A percentile compares a stretch with the other conserved stretches of the same genome.
Conservation (phyloP, 208 protist species). For the Leptomonas seymouri region DNA sequence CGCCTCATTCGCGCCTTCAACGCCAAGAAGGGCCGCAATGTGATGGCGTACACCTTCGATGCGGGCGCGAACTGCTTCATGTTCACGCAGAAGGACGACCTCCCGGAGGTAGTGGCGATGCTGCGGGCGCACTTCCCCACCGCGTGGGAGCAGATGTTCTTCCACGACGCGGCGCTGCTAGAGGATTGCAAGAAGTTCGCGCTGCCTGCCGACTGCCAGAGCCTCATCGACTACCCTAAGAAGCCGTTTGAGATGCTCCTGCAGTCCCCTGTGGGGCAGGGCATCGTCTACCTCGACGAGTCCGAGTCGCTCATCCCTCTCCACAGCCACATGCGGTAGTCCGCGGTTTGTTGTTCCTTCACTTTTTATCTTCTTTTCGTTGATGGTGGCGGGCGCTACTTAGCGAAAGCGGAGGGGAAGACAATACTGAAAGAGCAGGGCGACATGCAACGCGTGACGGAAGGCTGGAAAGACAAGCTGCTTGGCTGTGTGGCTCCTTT, state of each 20-base stretch:
- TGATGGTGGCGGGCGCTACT: too few species aligned
- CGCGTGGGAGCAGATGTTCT: slow-evolving; percentile 62
- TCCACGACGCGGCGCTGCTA: slow-evolving; percentile 61
- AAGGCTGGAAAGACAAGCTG: too few species aligned
- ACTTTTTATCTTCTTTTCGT: too few species aligned
- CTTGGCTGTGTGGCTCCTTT: too few species aligned
- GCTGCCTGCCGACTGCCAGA: slow-evolving; percentile 33
- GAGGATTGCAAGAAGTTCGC: slow-evolving; percentile 43
- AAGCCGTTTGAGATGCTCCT: slow-evolving; percentile 87
- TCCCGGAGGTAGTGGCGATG: slow-evolving; percentile 88
- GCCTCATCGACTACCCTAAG: slow-evolving; percentile 83
- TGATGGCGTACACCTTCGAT: slow-evolving; percentile 99
- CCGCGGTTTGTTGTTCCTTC: too few species aligned
- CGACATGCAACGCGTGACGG: too few species aligned
- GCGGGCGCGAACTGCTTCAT: slow-evolving; percentile 99
- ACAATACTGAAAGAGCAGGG: too few species aligned
- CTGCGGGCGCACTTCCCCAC: slow-evolving; percentile 93
- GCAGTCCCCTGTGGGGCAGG: slow-evolving; percentile 79
- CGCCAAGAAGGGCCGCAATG: slow-evolving; percentile 59
- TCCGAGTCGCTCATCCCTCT: slow-evolving; percentile 54
- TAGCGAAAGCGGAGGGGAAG: too few species aligned
- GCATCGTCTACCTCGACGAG: slow-evolving; percentile 56
- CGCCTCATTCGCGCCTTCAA: slow-evolving; percentile 94
- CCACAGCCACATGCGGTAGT: not conserved
- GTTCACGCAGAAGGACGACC: slow-evolving; percentile 90